Base-by-base conservation (phyloP, 495 filamentous ascomycete genomes). In the Daldinia concentrica region DNA sequence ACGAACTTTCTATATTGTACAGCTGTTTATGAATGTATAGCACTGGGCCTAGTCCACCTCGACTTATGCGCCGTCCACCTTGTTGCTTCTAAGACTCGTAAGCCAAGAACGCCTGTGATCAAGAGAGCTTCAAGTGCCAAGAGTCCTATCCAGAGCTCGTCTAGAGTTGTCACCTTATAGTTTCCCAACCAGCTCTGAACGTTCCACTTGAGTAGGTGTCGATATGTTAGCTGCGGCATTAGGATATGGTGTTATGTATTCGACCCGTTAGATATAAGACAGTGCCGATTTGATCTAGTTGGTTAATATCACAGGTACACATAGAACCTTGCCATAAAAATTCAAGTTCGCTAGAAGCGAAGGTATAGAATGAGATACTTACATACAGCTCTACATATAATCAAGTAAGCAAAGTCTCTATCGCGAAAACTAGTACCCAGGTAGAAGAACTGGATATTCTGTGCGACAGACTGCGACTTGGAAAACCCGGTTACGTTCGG, bases 81-180 rank as follows among this genome's bases (percentile, higher is more conserved):
- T 19, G 78, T 63, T 3, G 66, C 72, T 19, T 71, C 61, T 4
- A 79, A 54, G 32, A 77, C 58, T 15, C 76, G 63, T 1, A 71
- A 65, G n/a, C 80, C 24, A 1, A 76, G 69, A 1, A 82, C 79
- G 9, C 76, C 74, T 14, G 78, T 41, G 0, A 85, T 79, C 69
- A 85, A 79, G 58, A 81, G 55, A 3, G 81, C 78, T 66, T 85
- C 81, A 11, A 84, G 54, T 15, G 74, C 74, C 22, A 85, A 58
- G 34, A 85, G 72, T 14, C 79, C 76, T 59, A 85, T 79, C 83
- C 83, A 85, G 57, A 85, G 73, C 37, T 74, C 74, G 73, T 85
- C 82, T n/a, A 85, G 66, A 1, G 82, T 52, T 51, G 80, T 71
- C 58, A 80, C 75, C 36, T 83, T 77, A 57, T 81, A 77, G 39